Evolutionary conservation across 2,329 filamentous ascomycete genomes (phyloP), one percentile per base, ranked within the genome.

Genomic region (Claviceps sp.): DNA sequence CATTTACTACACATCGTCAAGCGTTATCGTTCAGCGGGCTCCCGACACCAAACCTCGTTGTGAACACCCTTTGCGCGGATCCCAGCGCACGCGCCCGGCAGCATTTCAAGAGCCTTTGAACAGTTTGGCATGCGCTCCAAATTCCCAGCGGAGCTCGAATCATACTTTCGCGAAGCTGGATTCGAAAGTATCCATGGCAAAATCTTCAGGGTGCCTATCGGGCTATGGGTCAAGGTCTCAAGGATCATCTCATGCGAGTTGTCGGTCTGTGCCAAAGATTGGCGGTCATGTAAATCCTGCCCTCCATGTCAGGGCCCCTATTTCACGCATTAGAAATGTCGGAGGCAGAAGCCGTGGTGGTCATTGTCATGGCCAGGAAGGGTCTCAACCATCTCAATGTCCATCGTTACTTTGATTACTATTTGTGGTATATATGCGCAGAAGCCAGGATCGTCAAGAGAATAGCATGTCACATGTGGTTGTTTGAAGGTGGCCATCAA

Each of bases 231-330:
- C 34, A 56, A 50, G 49, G 57, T n/a, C n/a, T n/a, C n/a, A n/a
- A n/a, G n/a, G n/a, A 54, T 54, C 57, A 50, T 62, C 68, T 56
- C 62, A 51, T 55, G 50, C 66, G 69, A 50, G 61, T 66, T 34
- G 62, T 67, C 2, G 69, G 68, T 17, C 58, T 68, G 36, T 66
- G 69, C 51, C 69, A 66, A 63, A 61, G 67, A 49, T 64, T 67
- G 17, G 61, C 64, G 26, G 56, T 68, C 36, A 52, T 64, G 26
- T 64, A 67, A 40, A 62, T 67, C 20, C 59, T 71, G 9, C 64
- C 66, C 54, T 66, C 69, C 3, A 57, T 66, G 17, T 61, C 65
- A 5, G 62, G 61, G 16, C 62, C 64, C 47, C 65, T 66, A 7
- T 60, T 69, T 23, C 54, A 60, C 40, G 65, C 65, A 11, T 55